phyloP scores from a whole-genome alignment of 2,329 filamentous ascomycete species.

The Alternaria infectoria region DNA sequence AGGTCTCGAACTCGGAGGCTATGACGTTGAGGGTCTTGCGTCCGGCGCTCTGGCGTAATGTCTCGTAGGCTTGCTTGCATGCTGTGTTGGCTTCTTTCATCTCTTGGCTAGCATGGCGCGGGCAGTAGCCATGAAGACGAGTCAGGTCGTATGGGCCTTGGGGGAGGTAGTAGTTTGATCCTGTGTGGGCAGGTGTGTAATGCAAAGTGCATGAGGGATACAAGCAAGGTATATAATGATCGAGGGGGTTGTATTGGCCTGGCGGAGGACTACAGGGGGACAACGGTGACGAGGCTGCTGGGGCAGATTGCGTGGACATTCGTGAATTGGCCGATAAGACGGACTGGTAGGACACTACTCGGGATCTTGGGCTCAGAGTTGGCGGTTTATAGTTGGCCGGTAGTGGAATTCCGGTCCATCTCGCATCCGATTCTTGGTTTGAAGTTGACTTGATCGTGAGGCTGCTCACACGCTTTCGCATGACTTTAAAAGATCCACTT shows the following conservation, averaged over 20 bases:
- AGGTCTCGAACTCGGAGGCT: constrained; percentile 37
- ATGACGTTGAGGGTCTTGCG: constrained; percentile 39
- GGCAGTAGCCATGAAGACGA: constrained; percentile 37
- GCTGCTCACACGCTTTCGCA: constrained; percentile 10
- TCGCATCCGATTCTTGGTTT: constrained; percentile 12
- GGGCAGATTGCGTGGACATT: constrained; percentile 24
- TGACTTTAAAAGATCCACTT: constrained; percentile 1
- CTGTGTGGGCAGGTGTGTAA: constrained; percentile 31
- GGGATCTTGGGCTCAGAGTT: constrained; percentile 9
- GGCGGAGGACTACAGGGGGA: constrained; percentile 6
- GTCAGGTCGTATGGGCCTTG: constrained; percentile 37
- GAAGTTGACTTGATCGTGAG: constrained; percentile 18
- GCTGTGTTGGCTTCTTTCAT: constrained; percentile 30
- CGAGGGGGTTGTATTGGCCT: constrained; percentile 37
- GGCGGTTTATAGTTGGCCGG: constrained; percentile 25
- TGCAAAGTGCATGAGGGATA: constrained; percentile 29
- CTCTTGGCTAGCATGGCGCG: constrained; percentile 34
- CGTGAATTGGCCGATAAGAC: constrained; percentile 5
- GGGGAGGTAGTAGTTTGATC: constrained; percentile 36
- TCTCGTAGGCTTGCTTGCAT: constrained; percentile 36
- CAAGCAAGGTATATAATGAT: constrained; percentile 41
- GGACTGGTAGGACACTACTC: constrained; percentile 32
- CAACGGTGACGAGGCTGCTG: constrained; percentile 16
- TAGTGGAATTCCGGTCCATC: constrained; percentile 22
- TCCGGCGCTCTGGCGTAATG: constrained; percentile 41